Base-by-base conservation (phyloP, 2,329 filamentous ascomycete species). In the Nemania abortiva region DNA sequence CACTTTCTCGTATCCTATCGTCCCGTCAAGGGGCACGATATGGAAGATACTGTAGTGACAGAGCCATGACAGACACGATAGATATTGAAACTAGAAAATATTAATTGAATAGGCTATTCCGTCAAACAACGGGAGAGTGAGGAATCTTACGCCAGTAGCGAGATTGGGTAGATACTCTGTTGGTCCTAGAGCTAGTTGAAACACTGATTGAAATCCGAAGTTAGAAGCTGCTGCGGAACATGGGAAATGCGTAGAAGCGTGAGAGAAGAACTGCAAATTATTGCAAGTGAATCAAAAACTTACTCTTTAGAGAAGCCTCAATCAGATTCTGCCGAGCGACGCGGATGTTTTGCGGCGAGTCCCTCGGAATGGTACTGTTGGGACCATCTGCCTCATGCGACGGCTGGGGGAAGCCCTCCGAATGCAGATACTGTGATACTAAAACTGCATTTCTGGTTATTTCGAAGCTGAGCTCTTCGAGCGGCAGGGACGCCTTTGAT, bases 21-120 rank as follows among this genome's bases (percentile, higher is more conserved):
- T 20, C 3, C 58, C 58, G 3, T 27, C n/a, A 2, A 37, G 42
- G 6, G 58, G 58, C 5, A 61, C 45, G 24, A 50, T 39, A 20
- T 27, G 24, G 29, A 61, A 52, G 22, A 61, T 61, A 11, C 52
- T 27, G 58, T 50, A 61, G 20, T 61, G 42, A 24, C 22, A 31
- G 15, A 61, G 58, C 58, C 58, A 61, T 9, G 27, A 29, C 15
- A 61, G 34, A 31, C 24, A 29, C 9, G 27, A 22, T n/a, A 61
- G 6, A 24, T 29, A 20, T 37, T 50, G 42, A 37, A 31, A 61
- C 42, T 52, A 18, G 24, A 18, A n/a, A 47, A 39, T n/a, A 10
- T 34, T 42, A 42, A 42, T n/a, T n/a, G n/a, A 34, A 34, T 34
- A 34, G 6, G 10, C 13, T 42, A 42, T 34, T 34, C 31, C 4